Evolutionary conservation across 495 filamentous ascomycete genomes (phyloP), one percentile per base, ranked within the genome.

Genomic region (Penicillium tannophilum): DNA sequence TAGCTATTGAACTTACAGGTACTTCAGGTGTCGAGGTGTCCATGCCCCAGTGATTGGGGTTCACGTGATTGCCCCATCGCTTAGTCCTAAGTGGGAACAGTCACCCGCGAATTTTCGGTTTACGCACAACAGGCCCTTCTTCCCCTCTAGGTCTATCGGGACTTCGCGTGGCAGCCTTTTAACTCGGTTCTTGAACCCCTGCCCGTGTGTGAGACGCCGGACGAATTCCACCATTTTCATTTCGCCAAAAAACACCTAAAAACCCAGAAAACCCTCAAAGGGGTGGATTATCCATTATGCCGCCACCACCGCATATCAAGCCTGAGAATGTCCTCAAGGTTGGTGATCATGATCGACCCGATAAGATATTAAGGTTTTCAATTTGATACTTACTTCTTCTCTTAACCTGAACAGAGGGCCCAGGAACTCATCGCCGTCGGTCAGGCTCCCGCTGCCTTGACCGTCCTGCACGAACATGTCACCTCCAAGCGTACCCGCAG

Each of bases 321-420:
- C 95, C 94, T 69, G 94, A 98, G 84, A 98, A 98, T 88, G 91
- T 96, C 71, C 88, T 97, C 77, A 97, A 96, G 82, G 86, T 86
- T 66, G 61, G 82, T 74, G 39, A 31, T 43, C 31, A 39, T 33
- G 54, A 46, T 56, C 43, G 31, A 28, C 53, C 19, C 9, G 41
- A 55, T 46, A 42, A 54, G 52, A 42, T 54, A 53, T 26, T 24
- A 55, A 31, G 42, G 9, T 19, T 44, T 20, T 36, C 28, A 11
- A 28, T 23, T 45, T 28, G 51, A 54, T 60, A 44, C 35, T 52
- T 46, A 54, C 52, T 41, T 52, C 17, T 41, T 17, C 41, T 23
- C 17, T 26, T 28, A 28, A 24, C 36, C 30, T 49, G 4, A 50
- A 69, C 59, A 90, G 86, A 85, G 94, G 69, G 94, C 93, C 52